These are phyloP conservation scores for Lycium ferocissimum DNA, from an alignment of 257 asterid genomes.

Conservation along the genomic window DNA sequence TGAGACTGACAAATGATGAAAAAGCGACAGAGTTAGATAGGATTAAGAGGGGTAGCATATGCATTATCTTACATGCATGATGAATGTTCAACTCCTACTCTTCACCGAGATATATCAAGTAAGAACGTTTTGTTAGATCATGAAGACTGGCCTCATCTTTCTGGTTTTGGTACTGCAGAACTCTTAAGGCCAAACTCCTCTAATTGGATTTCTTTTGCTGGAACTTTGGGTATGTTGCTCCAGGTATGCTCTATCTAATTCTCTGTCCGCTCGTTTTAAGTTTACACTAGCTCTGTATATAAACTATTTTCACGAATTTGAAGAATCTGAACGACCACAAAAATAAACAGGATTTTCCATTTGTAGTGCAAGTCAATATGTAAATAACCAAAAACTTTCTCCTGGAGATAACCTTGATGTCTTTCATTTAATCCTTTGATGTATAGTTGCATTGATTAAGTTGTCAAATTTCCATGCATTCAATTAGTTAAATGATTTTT, in stretches of 20 bases:
- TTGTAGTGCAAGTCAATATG: background rate
- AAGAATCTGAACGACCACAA: background rate
- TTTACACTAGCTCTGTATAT: background rate
- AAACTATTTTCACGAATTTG: background rate
- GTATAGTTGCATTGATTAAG: no score
- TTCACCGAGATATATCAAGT: constrained; percentile 52
- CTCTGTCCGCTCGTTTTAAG: background rate
- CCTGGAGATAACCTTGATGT: background rate
- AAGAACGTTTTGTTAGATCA: constrained; percentile 44
- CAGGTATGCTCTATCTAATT: constrained; percentile 33
- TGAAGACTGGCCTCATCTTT: constrained; percentile 28
- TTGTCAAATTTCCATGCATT: no score
- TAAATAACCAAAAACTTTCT: background rate
- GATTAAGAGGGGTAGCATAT: constrained; percentile 39
- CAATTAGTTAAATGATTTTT: no score
- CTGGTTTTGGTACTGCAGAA: constrained; percentile 45
- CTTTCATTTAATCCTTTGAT: no score
- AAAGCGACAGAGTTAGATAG: constrained; percentile 37
- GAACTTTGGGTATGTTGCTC: constrained; percentile 47
- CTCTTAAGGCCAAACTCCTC: constrained; percentile 34
- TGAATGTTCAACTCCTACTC: constrained; percentile 44
- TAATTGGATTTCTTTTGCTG: constrained; percentile 42
- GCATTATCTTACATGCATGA: constrained; percentile 53
- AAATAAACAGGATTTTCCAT: no score
- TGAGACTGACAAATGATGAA: constrained; percentile 31